These are phyloP conservation scores for Phytophthora pinifolia DNA, from an alignment of 352 stramenopile genomes.

Conservation along the genomic window DNA sequence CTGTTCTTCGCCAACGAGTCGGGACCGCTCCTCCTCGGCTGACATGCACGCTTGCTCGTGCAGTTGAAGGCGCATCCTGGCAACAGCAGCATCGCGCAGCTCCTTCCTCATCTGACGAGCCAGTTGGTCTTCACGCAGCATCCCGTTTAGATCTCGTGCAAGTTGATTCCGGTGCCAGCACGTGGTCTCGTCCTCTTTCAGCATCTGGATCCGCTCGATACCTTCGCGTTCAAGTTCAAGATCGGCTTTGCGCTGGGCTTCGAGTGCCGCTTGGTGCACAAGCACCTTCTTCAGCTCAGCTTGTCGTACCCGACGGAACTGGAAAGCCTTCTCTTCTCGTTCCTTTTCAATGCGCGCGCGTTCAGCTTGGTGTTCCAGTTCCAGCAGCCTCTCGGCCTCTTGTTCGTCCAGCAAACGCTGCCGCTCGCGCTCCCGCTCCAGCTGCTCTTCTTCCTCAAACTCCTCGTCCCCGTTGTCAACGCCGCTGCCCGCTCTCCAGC, in stretches of 20 bases:
- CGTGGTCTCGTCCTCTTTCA: slow-evolving; percentile 40
- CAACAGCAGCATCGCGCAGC: slow-evolving; percentile 23
- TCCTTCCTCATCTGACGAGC: slow-evolving; percentile 27
- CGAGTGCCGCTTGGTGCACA: slow-evolving; percentile 51
- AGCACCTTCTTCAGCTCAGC: slow-evolving; percentile 62
- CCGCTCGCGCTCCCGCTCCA: slow-evolving; percentile 55
- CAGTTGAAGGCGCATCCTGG: slow-evolving; percentile 41
- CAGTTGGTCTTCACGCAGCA: slow-evolving; percentile 48
- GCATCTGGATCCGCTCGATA: slow-evolving; percentile 32
- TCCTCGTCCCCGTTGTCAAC: slow-evolving; percentile 78
- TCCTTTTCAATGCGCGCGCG: slow-evolving; percentile 58
- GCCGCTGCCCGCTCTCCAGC: slow-evolving; percentile 57
- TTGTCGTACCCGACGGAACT: slow-evolving; percentile 50
- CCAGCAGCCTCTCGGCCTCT: slow-evolving; percentile 56
- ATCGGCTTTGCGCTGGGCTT: slow-evolving; percentile 41
- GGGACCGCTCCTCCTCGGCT: slow-evolving; percentile 50
- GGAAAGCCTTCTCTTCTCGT: slow-evolving; percentile 55
- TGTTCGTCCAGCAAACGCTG: slow-evolving; percentile 63
- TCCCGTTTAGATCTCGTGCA: slow-evolving; percentile 35
- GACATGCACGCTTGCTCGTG: slow-evolving; percentile 49
- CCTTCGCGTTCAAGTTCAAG: slow-evolving; percentile 30
- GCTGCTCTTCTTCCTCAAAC: slow-evolving; percentile 61
- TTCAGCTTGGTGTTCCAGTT: slow-evolving; percentile 57
- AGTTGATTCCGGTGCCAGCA: slow-evolving; percentile 31
- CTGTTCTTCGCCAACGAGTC: slow-evolving; percentile 28